These are phyloP conservation scores for Phialophora macrospora DNA, from an alignment of 2,329 filamentous ascomycete species.

Conservation along the genomic window DNA sequence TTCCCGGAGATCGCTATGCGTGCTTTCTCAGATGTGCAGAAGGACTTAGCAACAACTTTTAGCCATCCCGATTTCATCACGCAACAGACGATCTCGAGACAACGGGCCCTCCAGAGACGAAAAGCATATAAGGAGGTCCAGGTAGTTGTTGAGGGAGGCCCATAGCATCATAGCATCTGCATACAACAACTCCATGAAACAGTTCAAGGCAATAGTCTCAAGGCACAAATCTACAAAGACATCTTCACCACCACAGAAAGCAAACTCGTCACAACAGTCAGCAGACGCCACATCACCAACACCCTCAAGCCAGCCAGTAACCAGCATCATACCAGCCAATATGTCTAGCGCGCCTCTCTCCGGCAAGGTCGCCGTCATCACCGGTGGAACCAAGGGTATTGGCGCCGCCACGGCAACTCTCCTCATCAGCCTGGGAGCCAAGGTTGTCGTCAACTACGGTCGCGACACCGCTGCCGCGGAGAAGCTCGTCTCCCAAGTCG, in stretches of 20 bases:
- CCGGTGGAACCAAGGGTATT: slow-evolving; percentile 50
- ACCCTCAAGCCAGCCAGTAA: background rate
- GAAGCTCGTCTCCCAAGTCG: slow-evolving; percentile 55
- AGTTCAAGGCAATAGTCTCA: slow-evolving; percentile 16
- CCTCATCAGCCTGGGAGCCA: slow-evolving; percentile 50
- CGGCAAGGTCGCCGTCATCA: slow-evolving; percentile 46
- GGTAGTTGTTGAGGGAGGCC: background rate
- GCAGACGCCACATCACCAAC: background rate
- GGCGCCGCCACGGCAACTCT: slow-evolving; percentile 47
- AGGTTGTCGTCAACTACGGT: slow-evolving; percentile 61
- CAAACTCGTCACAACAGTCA: background rate
- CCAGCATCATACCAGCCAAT: background rate
- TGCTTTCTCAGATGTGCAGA: background rate
- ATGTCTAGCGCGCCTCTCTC: slow-evolving; percentile 29
- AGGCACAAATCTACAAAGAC: slow-evolving; percentile 13
- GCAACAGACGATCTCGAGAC: background rate
- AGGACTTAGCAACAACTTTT: slow-evolving; percentile 3
- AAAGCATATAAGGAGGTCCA: slow-evolving; percentile 9
- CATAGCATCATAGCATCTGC: background rate
- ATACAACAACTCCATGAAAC: slow-evolving; percentile 16
- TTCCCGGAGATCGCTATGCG: background rate
- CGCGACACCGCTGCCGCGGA: slow-evolving; percentile 62
- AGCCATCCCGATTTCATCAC: background rate
- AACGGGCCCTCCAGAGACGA: background rate
- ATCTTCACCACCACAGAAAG: background rate